These are phyloP conservation scores for Linnemannia hyalina DNA, from an alignment of 192 early-diverging fungal genomes.

Conservation along the genomic window DNA sequence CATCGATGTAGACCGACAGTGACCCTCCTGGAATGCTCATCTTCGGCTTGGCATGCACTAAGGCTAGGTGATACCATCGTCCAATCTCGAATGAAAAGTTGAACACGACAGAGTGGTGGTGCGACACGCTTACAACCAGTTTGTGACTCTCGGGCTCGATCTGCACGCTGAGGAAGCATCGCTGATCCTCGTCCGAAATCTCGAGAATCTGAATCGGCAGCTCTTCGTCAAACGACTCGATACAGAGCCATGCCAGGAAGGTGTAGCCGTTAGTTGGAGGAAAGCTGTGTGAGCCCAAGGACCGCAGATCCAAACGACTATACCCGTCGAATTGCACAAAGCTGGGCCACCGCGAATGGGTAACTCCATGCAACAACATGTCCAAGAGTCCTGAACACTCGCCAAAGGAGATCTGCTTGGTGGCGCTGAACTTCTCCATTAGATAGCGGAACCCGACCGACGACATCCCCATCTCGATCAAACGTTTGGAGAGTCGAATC, in stretches of 20 bases:
- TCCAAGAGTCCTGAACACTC: constrained; percentile 63
- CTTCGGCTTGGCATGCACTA: constrained; percentile 73
- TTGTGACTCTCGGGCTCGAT: constrained; percentile 62
- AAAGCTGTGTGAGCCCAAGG: constrained; percentile 61
- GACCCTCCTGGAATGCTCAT: constrained; percentile 55
- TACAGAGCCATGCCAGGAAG: constrained; percentile 70
- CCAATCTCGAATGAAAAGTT: constrained; percentile 66
- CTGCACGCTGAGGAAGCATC: constrained; percentile 58
- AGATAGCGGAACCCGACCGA: constrained; percentile 67
- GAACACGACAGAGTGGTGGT: constrained; percentile 62
- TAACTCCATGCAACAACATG: constrained; percentile 64
- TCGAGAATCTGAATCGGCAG: constrained; percentile 60
- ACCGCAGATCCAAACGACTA: constrained; percentile 61
- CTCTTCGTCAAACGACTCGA: constrained; percentile 67
- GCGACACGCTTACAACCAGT: constrained; percentile 58
- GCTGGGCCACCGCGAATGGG: constrained; percentile 68
- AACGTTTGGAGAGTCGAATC: constrained; percentile 60
- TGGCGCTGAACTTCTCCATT: constrained; percentile 65
- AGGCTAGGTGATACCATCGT: constrained; percentile 76
- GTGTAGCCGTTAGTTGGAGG: constrained; percentile 73
- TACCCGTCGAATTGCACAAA: constrained; percentile 74
- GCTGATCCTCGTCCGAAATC: constrained; percentile 63
- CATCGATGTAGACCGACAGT: constrained; percentile 75
- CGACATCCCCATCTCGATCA: constrained; percentile 70
- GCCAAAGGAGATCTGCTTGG: constrained; percentile 51